Base-by-base conservation (phyloP, 2,329 filamentous ascomycete genomes). In the Teratosphaeriaceae sp. region DNA sequence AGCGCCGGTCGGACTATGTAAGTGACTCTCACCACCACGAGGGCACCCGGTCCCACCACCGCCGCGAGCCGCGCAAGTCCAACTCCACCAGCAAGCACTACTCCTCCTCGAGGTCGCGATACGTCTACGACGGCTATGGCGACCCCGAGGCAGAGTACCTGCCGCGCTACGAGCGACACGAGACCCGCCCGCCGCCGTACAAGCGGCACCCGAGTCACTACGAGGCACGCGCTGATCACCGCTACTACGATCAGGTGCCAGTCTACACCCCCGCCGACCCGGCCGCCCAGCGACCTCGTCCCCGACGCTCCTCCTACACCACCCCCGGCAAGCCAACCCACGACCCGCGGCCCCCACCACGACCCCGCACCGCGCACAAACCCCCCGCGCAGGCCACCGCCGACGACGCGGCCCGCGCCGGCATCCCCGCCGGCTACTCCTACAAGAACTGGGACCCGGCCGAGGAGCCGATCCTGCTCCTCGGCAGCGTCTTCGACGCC, bases 361-460 rank as follows among this genome's bases (percentile, higher is more conserved):
- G 65, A 54, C 52, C 58, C 43, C 69, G 67, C 58, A 53, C 62
- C 12, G 56, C 65, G 16, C 43, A 48, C 37, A 65, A 68, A 56
- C 50, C 59, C 43, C 60, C 69, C 35, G 66, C 66, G 37, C 67
- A 71, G 56, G 80, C 80, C 45, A 82, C 78, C 34, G 78, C 78
- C 62, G 84, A 86, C 43, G 79, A 83, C 53, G 78, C 78, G 45
- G 69, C 68, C 48, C 69, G 71, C 22, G 76, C 72, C 59, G 77
- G 79, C 47, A 96, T 98, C 44, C 89, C 92, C 2, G 67, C 80
- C 1, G 90, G 92, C 49, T 98, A 94, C 71, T 94, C 88, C 20
- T 80, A 90, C 62, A 97, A 97, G 76, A 94, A 97, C 72, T 97
- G 92, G 92, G 92, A 98, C 63, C 90, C 90, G 1, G 82, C 80